phyloP scores from a whole-genome alignment of 208 protist species.

The Porcisia deanei region DNA sequence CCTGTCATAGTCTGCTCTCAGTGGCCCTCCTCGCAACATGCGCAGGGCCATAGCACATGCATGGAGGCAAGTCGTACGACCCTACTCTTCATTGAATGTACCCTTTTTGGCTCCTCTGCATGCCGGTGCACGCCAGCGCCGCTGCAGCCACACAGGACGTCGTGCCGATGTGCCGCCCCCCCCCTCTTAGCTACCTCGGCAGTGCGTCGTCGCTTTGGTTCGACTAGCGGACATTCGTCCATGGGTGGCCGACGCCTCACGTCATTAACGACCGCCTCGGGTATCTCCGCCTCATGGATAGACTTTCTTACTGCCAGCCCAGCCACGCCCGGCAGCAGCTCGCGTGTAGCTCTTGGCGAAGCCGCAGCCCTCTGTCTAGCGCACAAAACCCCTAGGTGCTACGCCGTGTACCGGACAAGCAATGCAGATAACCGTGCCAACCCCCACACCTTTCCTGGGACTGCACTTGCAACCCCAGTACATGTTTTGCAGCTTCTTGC shows the following conservation, averaged over 20 bases:
- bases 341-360: conserved; percentile 35
- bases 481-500: conserved; percentile 32
- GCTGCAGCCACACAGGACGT: conserved; percentile 2
- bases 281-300: conserved; percentile 12
- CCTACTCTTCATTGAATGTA: not conserved
- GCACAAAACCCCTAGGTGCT: conserved; percentile 33
- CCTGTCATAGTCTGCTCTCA: not conserved
- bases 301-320: conserved; percentile 12
- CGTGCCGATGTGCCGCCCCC: conserved; percentile 17
- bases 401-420: conserved; percentile 53
- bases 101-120: not conserved
- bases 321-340: not conserved
- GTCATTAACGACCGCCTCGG: not conserved
- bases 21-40: not conserved
- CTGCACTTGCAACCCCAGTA: conserved; percentile 21
- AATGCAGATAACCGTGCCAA: not conserved
- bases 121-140: not conserved
- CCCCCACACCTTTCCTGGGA: not conserved
- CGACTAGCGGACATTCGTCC: not conserved
- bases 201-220: conserved; percentile 3
- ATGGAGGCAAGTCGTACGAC: not conserved
- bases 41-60: not conserved
- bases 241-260: not conserved
- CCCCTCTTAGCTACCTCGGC: conserved; percentile 1
- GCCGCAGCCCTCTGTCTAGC: conserved; percentile 29